Evolutionary conservation across 257 asterid species (phyloP).

Genomic region (Striga asiatica): DNA sequence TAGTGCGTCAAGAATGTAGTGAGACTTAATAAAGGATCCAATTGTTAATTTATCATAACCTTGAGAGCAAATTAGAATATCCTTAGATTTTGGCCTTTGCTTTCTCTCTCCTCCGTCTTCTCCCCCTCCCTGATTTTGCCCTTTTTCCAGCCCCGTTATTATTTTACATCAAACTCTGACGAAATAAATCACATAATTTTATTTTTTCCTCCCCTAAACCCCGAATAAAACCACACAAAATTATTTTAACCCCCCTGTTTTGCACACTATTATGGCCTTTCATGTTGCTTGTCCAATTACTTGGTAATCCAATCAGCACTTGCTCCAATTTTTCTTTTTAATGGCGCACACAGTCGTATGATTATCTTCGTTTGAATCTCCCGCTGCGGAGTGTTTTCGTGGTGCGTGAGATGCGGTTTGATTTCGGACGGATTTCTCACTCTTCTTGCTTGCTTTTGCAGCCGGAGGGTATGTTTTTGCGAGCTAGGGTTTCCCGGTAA

Average conservation of each 20-base stretch:
- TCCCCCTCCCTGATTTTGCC: too few relatives aligned
- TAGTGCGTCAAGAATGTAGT: too few relatives aligned
- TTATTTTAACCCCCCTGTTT: slow-evolving; percentile 6
- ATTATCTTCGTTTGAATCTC: slow-evolving; percentile 8
- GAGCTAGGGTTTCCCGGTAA: slow-evolving; percentile 57
- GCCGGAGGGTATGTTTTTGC: slow-evolving; percentile 85
- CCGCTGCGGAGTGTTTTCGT: slow-evolving; percentile 20
- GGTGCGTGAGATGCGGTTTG: slow-evolving; percentile 18
- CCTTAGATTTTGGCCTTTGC: too few relatives aligned
- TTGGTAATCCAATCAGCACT: slow-evolving; percentile 49
- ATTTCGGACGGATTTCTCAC: slow-evolving; percentile 15
- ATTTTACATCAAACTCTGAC: too few relatives aligned
- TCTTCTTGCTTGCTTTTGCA: slow-evolving; percentile 33
- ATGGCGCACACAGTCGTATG: slow-evolving; percentile 13
- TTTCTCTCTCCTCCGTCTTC: too few relatives aligned
- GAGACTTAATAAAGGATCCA: too few relatives aligned
- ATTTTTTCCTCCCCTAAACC: slow-evolving; percentile 6
- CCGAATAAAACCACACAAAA: slow-evolving; percentile 13
- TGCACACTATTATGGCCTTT: slow-evolving; percentile 61
- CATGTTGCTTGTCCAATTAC: slow-evolving; percentile 99
- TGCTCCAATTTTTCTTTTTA: slow-evolving; percentile 7
- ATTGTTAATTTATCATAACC: too few relatives aligned
- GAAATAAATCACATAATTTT: too few relatives aligned
- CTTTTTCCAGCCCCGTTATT: too few relatives aligned
- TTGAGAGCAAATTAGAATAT: too few relatives aligned